A percentile compares a stretch with the other conserved stretches of the same genome.
Evolutionary conservation across 805 yeast genomes (phyloP).

Genomic region (Kluyveromyces lactis): DNA sequence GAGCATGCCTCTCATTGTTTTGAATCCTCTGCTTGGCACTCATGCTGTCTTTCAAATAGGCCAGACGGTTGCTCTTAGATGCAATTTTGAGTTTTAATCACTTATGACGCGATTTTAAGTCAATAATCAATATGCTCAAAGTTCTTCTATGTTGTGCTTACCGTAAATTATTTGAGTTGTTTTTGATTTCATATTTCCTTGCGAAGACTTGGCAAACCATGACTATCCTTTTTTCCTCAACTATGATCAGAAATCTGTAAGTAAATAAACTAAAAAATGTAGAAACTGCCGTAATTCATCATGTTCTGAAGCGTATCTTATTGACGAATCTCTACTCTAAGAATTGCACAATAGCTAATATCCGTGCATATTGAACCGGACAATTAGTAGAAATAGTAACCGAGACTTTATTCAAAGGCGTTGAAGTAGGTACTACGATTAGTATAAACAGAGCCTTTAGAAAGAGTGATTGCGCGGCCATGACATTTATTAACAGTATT

Average conservation of each 20-base stretch:
- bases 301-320: too few relatives aligned
- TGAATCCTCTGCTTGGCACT: neutral
- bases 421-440: too few relatives aligned
- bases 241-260: neutral
- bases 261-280: neutral
- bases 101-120: neutral
- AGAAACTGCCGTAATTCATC: neutral
- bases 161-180: neutral
- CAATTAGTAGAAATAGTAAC: too few relatives aligned
- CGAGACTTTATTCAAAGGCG: too few relatives aligned
- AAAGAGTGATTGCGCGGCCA: too few relatives aligned
- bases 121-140: neutral
- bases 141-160: neutral
- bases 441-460: too few relatives aligned
- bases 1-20: conserved; percentile 1
- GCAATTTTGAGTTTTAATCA: neutral
- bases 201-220: neutral
- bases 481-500: too few relatives aligned
- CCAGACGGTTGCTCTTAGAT: neutral
- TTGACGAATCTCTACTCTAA: too few relatives aligned
- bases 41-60: conserved; percentile 1
- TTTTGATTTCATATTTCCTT: neutral
- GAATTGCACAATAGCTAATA: too few relatives aligned
- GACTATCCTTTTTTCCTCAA: neutral
- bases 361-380: too few relatives aligned